A percentile compares a stretch with the other conserved stretches of the same genome.
Conservation (phyloP, 2,329 filamentous ascomycete genomes). For the Neopestalotiopsis sp. region DNA sequence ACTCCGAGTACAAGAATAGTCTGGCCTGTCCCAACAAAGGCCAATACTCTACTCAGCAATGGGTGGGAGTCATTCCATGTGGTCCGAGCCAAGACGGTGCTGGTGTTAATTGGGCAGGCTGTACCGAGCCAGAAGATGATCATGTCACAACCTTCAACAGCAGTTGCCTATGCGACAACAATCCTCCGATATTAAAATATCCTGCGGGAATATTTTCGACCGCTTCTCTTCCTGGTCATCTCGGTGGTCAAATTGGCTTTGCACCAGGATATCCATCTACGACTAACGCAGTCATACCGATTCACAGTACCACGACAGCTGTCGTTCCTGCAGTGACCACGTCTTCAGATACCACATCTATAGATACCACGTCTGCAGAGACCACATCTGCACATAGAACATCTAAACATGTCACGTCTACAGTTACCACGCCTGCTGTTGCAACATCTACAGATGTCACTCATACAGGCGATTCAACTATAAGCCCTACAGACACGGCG, state of each 20-base stretch:
- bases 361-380: no score
- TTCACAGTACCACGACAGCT: no score
- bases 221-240: not conserved
- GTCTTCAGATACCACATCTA: no score
- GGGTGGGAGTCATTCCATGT: conserved; percentile 26
- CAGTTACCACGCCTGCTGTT: no score
- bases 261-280: no score
- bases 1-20: conserved; percentile 22
- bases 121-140: conserved; percentile 19
- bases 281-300: no score
- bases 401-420: no score
- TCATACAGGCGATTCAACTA: no score
- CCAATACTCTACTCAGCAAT: conserved; percentile 22
- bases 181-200: not conserved
- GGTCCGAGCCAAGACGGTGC: conserved; percentile 25
- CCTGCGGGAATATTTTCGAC: not conserved
- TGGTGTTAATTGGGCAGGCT: conserved; percentile 25
- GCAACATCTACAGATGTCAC: no score
- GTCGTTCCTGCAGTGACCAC: no score
- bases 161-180: not conserved
- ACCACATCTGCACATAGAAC: no score
- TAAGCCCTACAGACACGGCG: no score
- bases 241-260: not conserved
- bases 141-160: not conserved
- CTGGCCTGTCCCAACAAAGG: conserved; percentile 26